These are phyloP conservation scores for Yamadazyma insecticola DNA, from an alignment of 805 yeast species.

Conservation along the genomic window DNA sequence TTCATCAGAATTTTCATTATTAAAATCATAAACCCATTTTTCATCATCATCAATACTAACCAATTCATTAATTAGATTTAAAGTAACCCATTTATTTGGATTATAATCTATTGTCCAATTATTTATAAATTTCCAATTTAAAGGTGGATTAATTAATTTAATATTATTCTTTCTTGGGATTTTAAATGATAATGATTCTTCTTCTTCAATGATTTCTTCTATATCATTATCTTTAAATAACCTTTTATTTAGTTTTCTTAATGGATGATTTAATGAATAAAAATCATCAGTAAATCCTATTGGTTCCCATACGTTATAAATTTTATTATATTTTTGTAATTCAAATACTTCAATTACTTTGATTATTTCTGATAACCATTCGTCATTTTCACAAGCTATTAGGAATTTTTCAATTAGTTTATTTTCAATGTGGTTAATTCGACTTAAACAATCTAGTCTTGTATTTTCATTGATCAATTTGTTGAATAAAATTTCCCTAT, in stretches of 20 bases:
- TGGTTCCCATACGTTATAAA: slow-evolving; percentile 57
- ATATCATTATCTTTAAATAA: slow-evolving; percentile 10
- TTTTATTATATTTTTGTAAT: slow-evolving; percentile 49
- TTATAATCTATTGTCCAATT: slow-evolving; percentile 67
- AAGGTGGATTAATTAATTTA: slow-evolving; percentile 50
- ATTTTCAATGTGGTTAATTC: slow-evolving; percentile 47
- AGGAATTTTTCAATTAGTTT: slow-evolving; percentile 15
- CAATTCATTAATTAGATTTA: slow-evolving; percentile 44
- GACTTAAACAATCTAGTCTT: slow-evolving; percentile 44
- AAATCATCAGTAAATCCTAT: slow-evolving; percentile 54
- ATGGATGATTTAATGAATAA: slow-evolving; percentile 43
- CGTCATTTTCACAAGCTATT: slow-evolving; percentile 8
- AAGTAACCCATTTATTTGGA: slow-evolving; percentile 60
- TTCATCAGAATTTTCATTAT: slow-evolving; percentile 28
- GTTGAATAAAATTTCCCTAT: slow-evolving; percentile 44
- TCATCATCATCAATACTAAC: slow-evolving; percentile 66
- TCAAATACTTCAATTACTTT: slow-evolving; percentile 64
- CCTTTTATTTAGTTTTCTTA: slow-evolving; percentile 12
- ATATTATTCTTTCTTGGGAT: slow-evolving; percentile 6
- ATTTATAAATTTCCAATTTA: slow-evolving; percentile 49
- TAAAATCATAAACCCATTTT: slow-evolving; percentile 80
- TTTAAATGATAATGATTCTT: slow-evolving; percentile 12
- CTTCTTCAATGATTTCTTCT: slow-evolving; percentile 13
- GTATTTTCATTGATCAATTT: slow-evolving; percentile 61
- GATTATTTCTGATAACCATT: slow-evolving; percentile 12